Evolutionary conservation across 208 protist species (phyloP).

Genomic region (Leishmania guyanensis): DNA sequence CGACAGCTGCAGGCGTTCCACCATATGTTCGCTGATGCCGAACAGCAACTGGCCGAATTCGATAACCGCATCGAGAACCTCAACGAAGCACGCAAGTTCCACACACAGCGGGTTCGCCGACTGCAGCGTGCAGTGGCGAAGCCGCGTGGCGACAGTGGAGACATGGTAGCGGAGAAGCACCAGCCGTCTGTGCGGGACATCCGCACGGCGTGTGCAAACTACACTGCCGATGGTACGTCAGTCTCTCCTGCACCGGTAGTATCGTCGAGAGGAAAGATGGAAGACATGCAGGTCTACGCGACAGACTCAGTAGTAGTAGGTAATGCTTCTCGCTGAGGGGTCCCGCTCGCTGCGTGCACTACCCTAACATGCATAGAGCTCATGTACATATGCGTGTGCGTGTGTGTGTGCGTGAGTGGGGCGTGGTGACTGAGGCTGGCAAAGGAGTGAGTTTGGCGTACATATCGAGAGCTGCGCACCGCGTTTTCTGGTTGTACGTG

Average conservation of each 20-base stretch:
- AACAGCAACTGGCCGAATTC: constrained; percentile 66
- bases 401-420: not conserved
- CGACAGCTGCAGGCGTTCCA: constrained; percentile 49
- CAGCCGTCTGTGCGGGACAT: constrained; percentile 36
- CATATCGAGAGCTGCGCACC: not conserved
- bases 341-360: not conserved
- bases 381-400: not conserved
- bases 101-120: constrained; percentile 58
- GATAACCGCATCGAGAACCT: constrained; percentile 75
- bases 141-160: not conserved
- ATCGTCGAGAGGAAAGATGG: not conserved
- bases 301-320: not conserved
- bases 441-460: not conserved
- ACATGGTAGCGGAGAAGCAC: not conserved
- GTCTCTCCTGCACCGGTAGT: not conserved
- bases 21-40: constrained; percentile 49
- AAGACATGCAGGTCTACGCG: not conserved
- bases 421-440: not conserved
- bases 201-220: not conserved
- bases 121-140: constrained; percentile 41
- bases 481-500: not conserved
- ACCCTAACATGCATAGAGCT: not conserved
- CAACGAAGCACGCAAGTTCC: constrained; percentile 61
- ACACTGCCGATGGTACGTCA: not conserved
- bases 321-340: not conserved